Evolutionary conservation across 345 rosid species (phyloP), one percentile per base, ranked within the genome.

Genomic region (Heritiera fomes): DNA sequence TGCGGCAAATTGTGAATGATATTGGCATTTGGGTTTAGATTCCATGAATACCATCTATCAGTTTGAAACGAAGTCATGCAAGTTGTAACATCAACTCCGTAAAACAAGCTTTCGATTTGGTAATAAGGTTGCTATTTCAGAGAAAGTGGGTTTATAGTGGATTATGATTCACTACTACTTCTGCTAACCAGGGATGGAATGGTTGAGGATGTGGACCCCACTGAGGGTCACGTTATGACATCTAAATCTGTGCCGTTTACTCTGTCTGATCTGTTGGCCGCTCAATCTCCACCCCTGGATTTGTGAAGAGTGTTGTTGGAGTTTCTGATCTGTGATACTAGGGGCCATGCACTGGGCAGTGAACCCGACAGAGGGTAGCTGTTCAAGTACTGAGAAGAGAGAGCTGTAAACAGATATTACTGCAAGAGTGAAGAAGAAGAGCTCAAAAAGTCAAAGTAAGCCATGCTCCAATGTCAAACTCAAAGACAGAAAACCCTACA

Each of bases 131-230:
- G 38, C 38, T 3, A 34, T 34, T 34, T 34, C 38, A 1, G 38
- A 34, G 38, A 23, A 23, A 23, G 38, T 34, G 38, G 38, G 38
- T 34, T 34, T 34, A 34, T 0, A 34, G 38, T 34, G 38, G 38
- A 34, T 34, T 34, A 34, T 34, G 38, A 34, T 34, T 23, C 28
- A 58, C 32, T 34, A 13, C 18, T 46, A 50, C 34, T 43, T 18
- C 18, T 20, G 58, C 28, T 13, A 43, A 20, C 17, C 72, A 23
- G 20, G 73, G n/a, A 47, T 23, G 8, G 4, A 69, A 69, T 20
- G 50, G 8, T 20, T 2, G 72, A n/a, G 72, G 34, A 69, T 20
- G 12, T 49, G 74, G 74, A 47, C 56, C 69, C 69, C 46, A 64
- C 46, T 7, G 2, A 38, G 20, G 46, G 69, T 17, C 12, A 38